These are phyloP conservation scores for Lyophyllum shimeji DNA, from an alignment of 768 basidiomycete species.

Conservation along the genomic window DNA sequence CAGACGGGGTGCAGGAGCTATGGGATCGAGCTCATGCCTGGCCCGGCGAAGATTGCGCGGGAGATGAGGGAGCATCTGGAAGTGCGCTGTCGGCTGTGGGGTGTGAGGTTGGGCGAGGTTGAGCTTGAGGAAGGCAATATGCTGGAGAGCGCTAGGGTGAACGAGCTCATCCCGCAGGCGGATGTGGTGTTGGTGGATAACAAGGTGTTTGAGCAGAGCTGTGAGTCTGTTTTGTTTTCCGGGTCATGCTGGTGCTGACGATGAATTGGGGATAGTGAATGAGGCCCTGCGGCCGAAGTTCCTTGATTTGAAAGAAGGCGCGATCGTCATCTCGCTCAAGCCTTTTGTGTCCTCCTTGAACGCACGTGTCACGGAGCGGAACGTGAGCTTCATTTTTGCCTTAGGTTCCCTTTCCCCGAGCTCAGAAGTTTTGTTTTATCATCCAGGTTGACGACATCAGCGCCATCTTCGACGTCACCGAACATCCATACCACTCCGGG, in stretches of 20 bases:
- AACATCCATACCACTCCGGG: conserved; percentile 65
- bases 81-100: conserved; percentile 90
- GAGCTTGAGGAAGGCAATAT: conserved; percentile 88
- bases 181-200: conserved; percentile 93
- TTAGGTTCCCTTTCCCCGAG: background rate
- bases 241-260: conserved; percentile 6
- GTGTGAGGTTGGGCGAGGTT: conserved; percentile 70
- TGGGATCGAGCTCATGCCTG: conserved; percentile 76
- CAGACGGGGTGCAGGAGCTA: conserved; percentile 78
- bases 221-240: conserved; percentile 43
- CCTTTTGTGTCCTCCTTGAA: conserved; percentile 77
- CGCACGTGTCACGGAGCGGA: conserved; percentile 81
- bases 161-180: conserved; percentile 71
- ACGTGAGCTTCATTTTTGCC: conserved; percentile 44
- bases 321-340: conserved; percentile 83
- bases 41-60: conserved; percentile 78
- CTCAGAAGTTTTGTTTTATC: background rate
- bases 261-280: conserved; percentile 57
- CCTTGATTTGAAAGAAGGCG: conserved; percentile 91
- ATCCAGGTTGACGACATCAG: conserved; percentile 79
- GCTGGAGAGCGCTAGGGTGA: conserved; percentile 63
- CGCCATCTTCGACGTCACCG: conserved; percentile 77
- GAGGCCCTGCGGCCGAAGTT: conserved; percentile 86
- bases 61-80: conserved; percentile 74
- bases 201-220: conserved; percentile 73